A percentile compares a stretch with the other conserved stretches of the same genome.
Evolutionary conservation across 2,329 filamentous ascomycete genomes (phyloP).

Genomic region (Madurella fahalii): DNA sequence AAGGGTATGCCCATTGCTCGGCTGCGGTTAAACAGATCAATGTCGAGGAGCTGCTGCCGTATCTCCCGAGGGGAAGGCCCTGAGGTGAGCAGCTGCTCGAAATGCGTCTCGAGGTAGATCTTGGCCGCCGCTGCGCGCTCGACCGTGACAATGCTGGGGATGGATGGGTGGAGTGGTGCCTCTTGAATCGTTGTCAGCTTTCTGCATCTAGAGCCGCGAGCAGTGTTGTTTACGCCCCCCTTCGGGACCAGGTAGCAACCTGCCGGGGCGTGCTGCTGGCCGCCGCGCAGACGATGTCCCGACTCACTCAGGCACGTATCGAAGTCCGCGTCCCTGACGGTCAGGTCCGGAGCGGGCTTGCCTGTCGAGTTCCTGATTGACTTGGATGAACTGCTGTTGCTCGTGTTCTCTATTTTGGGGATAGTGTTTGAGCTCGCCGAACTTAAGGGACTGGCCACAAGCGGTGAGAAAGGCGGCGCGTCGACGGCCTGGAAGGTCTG

Average conservation of each 20-base stretch:
- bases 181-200: constrained; percentile 35
- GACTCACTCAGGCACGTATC: constrained; percentile 3
- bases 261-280: constrained; percentile 8
- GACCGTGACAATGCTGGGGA: constrained; percentile 53
- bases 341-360: constrained; percentile 41
- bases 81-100: constrained; percentile 61
- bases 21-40: constrained; percentile 51
- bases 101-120: constrained; percentile 81
- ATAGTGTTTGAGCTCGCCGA: constrained; percentile 15
- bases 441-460: not conserved
- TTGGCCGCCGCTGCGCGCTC: constrained; percentile 79
- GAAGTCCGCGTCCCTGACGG: constrained; percentile 29
- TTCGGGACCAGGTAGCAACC: not conserved
- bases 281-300: constrained; percentile 18
- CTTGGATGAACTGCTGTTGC: constrained; percentile 21
- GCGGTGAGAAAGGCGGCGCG: constrained; percentile 15
- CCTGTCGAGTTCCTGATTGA: constrained; percentile 31
- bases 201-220: constrained; percentile 27
- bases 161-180: constrained; percentile 26
- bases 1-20: constrained; percentile 36
- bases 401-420: constrained; percentile 21
- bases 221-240: constrained; percentile 18
- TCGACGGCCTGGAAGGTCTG: constrained; percentile 15
- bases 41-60: constrained; percentile 60
- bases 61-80: constrained; percentile 55